These are phyloP conservation scores for Carpinus fangiana DNA, from an alignment of 306 rosid genomes.

Conservation along the genomic window DNA sequence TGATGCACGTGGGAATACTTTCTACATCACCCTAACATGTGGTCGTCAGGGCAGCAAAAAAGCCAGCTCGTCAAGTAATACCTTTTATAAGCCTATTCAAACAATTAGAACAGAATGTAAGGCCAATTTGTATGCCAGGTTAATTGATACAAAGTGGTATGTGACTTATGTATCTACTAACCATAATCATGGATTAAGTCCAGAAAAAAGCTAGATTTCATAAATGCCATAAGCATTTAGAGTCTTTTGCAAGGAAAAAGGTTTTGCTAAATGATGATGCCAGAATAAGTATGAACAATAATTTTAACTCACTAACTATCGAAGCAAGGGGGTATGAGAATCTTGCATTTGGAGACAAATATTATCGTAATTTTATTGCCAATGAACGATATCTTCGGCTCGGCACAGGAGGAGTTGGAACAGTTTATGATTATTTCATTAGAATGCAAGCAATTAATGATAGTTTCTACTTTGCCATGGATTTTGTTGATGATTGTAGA, in stretches of 20 bases:
- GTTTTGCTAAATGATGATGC: background rate
- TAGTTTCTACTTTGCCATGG: too few relatives aligned
- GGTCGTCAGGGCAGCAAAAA: too few relatives aligned
- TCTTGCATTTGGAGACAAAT: background rate
- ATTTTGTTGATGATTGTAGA: too few relatives aligned
- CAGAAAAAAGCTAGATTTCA: background rate
- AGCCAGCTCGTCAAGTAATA: too few relatives aligned
- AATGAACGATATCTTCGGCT: background rate
- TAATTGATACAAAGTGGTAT: background rate
- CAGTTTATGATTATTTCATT: too few relatives aligned
- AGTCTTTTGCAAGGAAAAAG: background rate
- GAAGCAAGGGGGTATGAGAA: background rate
- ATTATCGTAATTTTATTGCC: background rate
- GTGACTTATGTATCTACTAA: background rate
- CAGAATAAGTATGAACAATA: too few relatives aligned
- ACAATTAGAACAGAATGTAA: conserved; percentile 5
- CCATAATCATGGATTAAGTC: conserved; percentile 14
- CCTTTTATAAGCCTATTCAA: too few relatives aligned
- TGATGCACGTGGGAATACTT: too few relatives aligned
- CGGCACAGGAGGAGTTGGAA: background rate
- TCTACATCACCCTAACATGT: too few relatives aligned
- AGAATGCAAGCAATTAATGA: too few relatives aligned
- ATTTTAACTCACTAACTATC: too few relatives aligned
- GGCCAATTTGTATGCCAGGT: conserved; percentile 10
- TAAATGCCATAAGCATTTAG: background rate